Percentiles rank a stretch among this genome's conserved stretches.
Conservation (phyloP, 495 filamentous ascomycete species). For the Amniculicola lignicola region DNA sequence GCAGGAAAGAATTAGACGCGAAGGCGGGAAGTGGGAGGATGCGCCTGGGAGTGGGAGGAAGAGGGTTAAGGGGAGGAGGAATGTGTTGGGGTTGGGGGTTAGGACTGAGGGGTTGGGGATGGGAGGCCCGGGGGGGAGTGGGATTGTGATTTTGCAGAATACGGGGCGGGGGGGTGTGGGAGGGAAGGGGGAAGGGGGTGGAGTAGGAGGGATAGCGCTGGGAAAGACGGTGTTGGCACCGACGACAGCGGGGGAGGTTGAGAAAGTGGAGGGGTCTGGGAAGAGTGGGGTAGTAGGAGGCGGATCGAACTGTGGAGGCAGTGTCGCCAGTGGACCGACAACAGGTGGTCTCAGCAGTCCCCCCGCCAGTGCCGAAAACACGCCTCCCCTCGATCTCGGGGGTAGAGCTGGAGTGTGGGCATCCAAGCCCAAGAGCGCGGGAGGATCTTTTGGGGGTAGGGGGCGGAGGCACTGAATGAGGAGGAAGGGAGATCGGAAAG, state of each 20-base stretch:
- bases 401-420: neutral
- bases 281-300: neutral
- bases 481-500: too few species aligned
- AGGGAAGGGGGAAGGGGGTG: neutral
- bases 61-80: slow-evolving; percentile 2
- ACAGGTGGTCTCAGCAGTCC: too few species aligned
- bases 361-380: too few species aligned
- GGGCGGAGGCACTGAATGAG: too few species aligned
- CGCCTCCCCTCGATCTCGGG: neutral
- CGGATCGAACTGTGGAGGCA: too few species aligned
- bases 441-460: too few species aligned
- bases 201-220: too few species aligned
- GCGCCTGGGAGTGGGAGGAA: neutral
- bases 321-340: too few species aligned
- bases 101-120: too few species aligned
- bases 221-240: too few species aligned
- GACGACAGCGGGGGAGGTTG: too few species aligned
- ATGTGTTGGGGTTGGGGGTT: neutral
- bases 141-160: neutral
- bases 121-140: neutral
- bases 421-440: too few species aligned
- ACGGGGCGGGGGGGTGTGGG: neutral
- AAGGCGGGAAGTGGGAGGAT: slow-evolving; percentile 3
- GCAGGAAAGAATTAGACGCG: neutral
- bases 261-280: neutral